phyloP scores from a whole-genome alignment of 352 stramenopile genomes.

The Plasmopara halstedii region DNA sequence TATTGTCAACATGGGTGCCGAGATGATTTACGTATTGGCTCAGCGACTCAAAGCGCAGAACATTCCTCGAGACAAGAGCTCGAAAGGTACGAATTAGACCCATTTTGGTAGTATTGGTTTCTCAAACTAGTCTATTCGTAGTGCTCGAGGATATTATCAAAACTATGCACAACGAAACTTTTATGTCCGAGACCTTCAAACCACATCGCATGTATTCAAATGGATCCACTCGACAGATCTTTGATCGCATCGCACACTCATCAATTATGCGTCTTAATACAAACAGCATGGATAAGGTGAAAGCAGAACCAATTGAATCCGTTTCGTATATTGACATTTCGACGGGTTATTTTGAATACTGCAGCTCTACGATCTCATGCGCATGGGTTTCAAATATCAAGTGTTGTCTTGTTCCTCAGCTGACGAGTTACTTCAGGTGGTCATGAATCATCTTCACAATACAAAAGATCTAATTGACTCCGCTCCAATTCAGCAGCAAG shows the following conservation, averaged over 20 bases:
- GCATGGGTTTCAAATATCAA: conserved; percentile 94
- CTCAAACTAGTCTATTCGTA: conserved; percentile 14
- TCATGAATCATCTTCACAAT: conserved; percentile 77
- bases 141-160: conserved; percentile 89
- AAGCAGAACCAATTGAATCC: background rate
- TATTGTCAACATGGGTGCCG: conserved; percentile 90
- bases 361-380: conserved; percentile 91
- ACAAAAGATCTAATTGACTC: conserved; percentile 68
- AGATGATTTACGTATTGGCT: conserved; percentile 93
- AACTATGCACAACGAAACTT: conserved; percentile 90
- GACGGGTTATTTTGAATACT: background rate
- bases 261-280: conserved; percentile 93
- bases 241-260: conserved; percentile 87
- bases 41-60: conserved; percentile 89
- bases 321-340: background rate
- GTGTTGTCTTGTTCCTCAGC: conserved; percentile 71
- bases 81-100: conserved; percentile 42
- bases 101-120: conserved; percentile 2
- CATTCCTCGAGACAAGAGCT: conserved; percentile 85
- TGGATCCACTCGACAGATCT: conserved; percentile 85
- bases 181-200: conserved; percentile 90
- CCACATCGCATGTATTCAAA: conserved; percentile 89
- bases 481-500: conserved; percentile 50
- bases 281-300: conserved; percentile 90
- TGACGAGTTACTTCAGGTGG: conserved; percentile 84